These are phyloP conservation scores for Helenozyma rhizophorensis DNA, from an alignment of 805 yeast species.

Conservation along the genomic window DNA sequence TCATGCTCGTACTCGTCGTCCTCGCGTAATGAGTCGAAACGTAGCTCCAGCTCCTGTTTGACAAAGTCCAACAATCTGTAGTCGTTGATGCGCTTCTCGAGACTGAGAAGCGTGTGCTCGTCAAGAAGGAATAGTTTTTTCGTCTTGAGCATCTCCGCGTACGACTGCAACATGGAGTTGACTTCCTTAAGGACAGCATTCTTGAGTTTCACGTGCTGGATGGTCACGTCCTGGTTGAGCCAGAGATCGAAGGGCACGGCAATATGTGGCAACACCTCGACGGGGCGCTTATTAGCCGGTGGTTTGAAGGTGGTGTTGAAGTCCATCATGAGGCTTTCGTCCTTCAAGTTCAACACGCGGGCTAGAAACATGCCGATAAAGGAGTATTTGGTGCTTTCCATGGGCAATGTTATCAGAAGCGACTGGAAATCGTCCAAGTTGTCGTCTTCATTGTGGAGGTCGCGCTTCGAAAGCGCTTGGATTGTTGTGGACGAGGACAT, in stretches of 20 bases:
- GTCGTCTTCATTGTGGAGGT: too few relatives aligned
- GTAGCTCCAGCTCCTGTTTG: constrained; percentile 1
- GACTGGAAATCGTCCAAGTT: constrained; percentile 13
- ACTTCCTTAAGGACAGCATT: constrained; percentile 28
- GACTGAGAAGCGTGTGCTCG: constrained; percentile 24
- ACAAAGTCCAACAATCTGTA: constrained; percentile 22
- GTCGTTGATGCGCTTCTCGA: constrained; percentile 29
- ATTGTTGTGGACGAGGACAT: too few relatives aligned
- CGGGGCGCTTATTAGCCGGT: constrained; percentile 1
- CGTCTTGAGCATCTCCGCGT: constrained; percentile 8
- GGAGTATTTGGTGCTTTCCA: constrained; percentile 24
- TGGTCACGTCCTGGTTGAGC: constrained; percentile 27
- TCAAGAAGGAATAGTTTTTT: constrained; percentile 19
- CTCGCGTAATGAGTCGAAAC: constrained; percentile 5
- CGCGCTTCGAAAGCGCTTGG: too few relatives aligned
- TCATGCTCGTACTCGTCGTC: constrained; percentile 10
- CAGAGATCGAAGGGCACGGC: constrained; percentile 35
- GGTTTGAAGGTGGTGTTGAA: constrained; percentile 1
- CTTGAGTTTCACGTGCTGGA: constrained; percentile 30
- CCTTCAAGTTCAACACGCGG: constrained; percentile 20
- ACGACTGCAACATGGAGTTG: constrained; percentile 21
- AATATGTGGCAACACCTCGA: constrained; percentile 31
- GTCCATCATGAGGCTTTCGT: constrained; percentile 13
- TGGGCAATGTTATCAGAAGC: constrained; percentile 23
- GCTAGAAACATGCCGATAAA: constrained; percentile 23